phyloP scores from a whole-genome alignment of 495 filamentous ascomycete genomes.

The Xylaria intraflava region DNA sequence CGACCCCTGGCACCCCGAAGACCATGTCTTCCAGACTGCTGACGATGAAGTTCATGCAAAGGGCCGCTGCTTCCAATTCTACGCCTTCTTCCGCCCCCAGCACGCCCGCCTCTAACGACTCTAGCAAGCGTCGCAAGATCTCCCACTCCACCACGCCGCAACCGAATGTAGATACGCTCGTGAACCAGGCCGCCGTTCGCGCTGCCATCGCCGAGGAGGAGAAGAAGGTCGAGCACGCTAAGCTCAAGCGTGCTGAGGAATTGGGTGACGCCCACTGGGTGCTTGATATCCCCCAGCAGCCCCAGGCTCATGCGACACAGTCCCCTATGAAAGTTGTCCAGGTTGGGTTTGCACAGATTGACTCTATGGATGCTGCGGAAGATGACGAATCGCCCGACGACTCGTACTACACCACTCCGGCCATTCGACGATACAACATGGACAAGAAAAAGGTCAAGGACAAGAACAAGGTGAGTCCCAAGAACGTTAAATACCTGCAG shows the following conservation, averaged over 20 bases:
- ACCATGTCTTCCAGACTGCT: slow-evolving; percentile 82
- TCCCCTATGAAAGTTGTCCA: slow-evolving; percentile 39
- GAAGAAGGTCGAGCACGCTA: slow-evolving; percentile 60
- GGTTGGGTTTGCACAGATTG: slow-evolving; percentile 46
- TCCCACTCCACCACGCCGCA: slow-evolving; percentile 15
- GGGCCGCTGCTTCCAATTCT: slow-evolving; percentile 55
- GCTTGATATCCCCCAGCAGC: slow-evolving; percentile 39
- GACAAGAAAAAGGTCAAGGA: slow-evolving; percentile 29
- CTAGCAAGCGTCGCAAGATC: slow-evolving; percentile 51
- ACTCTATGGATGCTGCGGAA: slow-evolving; percentile 26
- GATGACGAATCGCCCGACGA: slow-evolving; percentile 26
- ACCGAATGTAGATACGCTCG: slow-evolving; percentile 24
- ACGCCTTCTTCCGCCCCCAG: slow-evolving; percentile 35
- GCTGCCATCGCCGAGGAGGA: slow-evolving; percentile 71
- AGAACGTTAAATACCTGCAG: background rate
- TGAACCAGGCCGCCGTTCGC: slow-evolving; percentile 49
- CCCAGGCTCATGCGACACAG: slow-evolving; percentile 10
- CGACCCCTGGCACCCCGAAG: slow-evolving; percentile 47
- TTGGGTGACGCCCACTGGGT: slow-evolving; percentile 88
- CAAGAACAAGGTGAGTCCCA: slow-evolving; percentile 21
- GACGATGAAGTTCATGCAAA: slow-evolving; percentile 99
- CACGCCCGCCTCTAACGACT: slow-evolving; percentile 33
- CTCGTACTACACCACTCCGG: slow-evolving; percentile 17
- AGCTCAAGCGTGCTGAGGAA: slow-evolving; percentile 63
- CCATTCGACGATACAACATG: slow-evolving; percentile 39